Evolutionary conservation across 73 alveolate genomes (phyloP).

Genomic region (Paramecium primaurelia): DNA sequence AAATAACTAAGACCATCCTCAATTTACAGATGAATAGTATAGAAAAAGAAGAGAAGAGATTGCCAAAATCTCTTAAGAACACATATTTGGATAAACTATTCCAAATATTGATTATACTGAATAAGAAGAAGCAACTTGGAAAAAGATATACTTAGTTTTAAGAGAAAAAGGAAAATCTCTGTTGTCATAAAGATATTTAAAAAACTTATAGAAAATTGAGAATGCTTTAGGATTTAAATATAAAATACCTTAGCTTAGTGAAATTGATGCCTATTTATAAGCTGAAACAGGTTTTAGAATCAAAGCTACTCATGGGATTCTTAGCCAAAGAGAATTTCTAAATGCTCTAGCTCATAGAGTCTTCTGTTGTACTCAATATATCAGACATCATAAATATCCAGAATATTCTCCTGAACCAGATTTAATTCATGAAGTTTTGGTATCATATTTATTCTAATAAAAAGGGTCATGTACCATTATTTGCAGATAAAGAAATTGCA

Average conservation of each 20-base stretch:
- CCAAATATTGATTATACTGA: conserved; percentile 62
- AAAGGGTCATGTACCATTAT: conserved; percentile 82
- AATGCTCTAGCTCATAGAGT: conserved; percentile 86
- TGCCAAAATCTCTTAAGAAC: conserved; percentile 38
- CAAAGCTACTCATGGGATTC: conserved; percentile 80
- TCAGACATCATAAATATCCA: conserved; percentile 69
- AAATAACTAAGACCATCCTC: background rate
- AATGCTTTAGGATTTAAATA: conserved; percentile 32
- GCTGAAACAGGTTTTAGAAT: conserved; percentile 77
- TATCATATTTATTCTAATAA: background rate
- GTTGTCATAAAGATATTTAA: conserved; percentile 37
- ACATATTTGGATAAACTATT: conserved; percentile 36
- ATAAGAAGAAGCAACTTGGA: conserved; percentile 64
- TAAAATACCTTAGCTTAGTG: conserved; percentile 74
- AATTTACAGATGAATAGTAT: conserved; percentile 45
- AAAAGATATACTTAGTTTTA: conserved; percentile 41
- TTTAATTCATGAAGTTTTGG: conserved; percentile 64
- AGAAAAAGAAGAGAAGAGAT: conserved; percentile 60
- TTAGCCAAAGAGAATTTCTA: conserved; percentile 79
- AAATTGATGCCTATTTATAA: conserved; percentile 66
- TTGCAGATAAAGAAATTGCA: conserved; percentile 74
- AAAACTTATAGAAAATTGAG: conserved; percentile 21
- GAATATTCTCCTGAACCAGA: conserved; percentile 72
- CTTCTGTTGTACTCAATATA: conserved; percentile 82
- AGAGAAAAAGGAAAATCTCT: background rate